Base-by-base conservation (phyloP, 75 land plant species). In the Chamaecyparis obtusa region DNA sequence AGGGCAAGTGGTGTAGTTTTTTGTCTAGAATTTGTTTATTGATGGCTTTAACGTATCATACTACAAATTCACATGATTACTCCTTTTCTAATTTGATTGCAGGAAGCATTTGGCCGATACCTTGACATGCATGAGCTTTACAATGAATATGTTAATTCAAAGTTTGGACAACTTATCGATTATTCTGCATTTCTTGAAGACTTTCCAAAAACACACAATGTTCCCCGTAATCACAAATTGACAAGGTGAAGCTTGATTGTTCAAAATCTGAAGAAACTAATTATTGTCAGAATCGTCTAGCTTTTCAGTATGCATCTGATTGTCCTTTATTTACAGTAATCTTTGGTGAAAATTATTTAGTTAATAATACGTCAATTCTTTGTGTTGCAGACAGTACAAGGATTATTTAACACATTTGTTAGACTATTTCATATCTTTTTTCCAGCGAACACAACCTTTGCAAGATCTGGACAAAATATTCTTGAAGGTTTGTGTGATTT, bases 101-200 rank as follows among this genome's bases (percentile, higher is more conserved):
- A 97, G 98, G 99, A 98, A 94, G 97, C 98, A 21, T 91, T 89
- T 91, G 99, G 99, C 14, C 89, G 95, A n/a, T 98, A 94, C 87
- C 90, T 98, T 35, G 99, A 98, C 86, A 41, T 98, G 96, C 99
- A 96, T 89, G 99, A 98, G 87, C 75, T 98, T 72, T 96, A 90
- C 90, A 92, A 98, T 83, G 93, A 93, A 86, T 98, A 93, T 76
- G 87, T 97, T 44, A 98, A 96, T 83, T 93, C 96, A 11, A 96
- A 98, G 83, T 96, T 98, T 89, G 99, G 99, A 36, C 88, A 92
- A 43, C 88, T 87, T 0, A 91, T 95, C 60, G 99, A 98, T 83
- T 98, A 98, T 85, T 91, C 97, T 79, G 93, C 92, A 41, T 98
- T 88, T 84, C 89, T 98, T 74, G 97, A 96, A 56, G 91, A 94